These are phyloP conservation scores for Coniferiporia sulphurascens DNA, from an alignment of 1,284 basidiomycete species.

Conservation along the genomic window DNA sequence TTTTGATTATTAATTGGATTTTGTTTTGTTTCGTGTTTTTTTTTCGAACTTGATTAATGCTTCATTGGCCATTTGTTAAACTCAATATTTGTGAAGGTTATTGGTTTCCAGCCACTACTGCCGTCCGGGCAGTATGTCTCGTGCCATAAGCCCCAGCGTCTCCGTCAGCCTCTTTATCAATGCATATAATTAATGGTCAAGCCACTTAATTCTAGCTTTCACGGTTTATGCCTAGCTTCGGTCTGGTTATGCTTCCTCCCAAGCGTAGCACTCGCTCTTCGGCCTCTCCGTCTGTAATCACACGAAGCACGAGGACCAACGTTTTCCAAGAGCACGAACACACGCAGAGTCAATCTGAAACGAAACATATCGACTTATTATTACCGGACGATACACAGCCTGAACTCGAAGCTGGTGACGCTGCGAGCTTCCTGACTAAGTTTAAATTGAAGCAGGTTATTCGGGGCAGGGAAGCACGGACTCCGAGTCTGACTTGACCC, in stretches of 20 bases:
- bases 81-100: too few relatives aligned
- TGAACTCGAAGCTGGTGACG: background rate
- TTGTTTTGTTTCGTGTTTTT: too few relatives aligned
- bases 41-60: too few relatives aligned
- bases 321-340: background rate
- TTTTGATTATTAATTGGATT: background rate
- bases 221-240: background rate
- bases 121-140: background rate
- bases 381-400: background rate
- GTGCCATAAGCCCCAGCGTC: background rate
- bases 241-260: slow-evolving; percentile 12
- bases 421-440: background rate
- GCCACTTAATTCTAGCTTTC: too few relatives aligned
- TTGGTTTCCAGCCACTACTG: background rate
- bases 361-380: background rate
- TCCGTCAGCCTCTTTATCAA: background rate
- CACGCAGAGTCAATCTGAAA: background rate
- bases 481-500: background rate
- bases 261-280: slow-evolving; percentile 16
- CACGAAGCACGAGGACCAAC: background rate
- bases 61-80: too few relatives aligned
- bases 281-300: background rate
- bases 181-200: background rate
- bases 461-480: background rate
- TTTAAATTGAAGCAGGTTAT: background rate